Evolutionary conservation across 306 rosid species (phyloP).

Genomic region (Quercus rubra): DNA sequence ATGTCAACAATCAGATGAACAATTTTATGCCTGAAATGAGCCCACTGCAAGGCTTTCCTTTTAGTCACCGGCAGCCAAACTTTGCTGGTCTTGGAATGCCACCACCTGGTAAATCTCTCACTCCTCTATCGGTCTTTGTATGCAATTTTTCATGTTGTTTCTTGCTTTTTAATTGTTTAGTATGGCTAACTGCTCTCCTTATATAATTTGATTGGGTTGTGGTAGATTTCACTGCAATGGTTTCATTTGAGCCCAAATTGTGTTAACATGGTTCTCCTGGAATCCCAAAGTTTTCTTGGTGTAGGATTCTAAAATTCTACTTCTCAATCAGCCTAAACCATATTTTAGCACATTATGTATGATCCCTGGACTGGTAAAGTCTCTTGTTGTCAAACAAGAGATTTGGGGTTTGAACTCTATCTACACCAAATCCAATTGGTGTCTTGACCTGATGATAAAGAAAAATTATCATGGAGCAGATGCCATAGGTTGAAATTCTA

Average conservation of each 20-base stretch:
- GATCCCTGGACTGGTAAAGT: no score
- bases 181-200: not conserved
- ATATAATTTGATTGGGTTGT: not conserved
- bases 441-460: not conserved
- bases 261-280: no score
- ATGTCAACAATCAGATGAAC: conserved; percentile 45
- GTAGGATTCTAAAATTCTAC: not conserved
- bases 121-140: not conserved
- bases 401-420: no score
- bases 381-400: no score
- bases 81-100: conserved; percentile 66
- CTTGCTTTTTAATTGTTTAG: not conserved
- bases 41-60: conserved; percentile 65
- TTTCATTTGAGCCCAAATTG: not conserved
- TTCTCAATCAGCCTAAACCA: no score
- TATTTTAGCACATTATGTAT: no score
- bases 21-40: conserved; percentile 60
- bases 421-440: no score
- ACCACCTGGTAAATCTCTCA: conserved; percentile 55
- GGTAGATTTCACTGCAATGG: not conserved
- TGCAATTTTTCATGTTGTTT: conserved; percentile 6
- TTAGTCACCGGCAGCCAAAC: conserved; percentile 56
- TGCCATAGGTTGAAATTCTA: no score
- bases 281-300: not conserved
- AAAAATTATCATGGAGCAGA: no score